phyloP scores from a whole-genome alignment of 768 basidiomycete species.

The Mycena capillaripes region DNA sequence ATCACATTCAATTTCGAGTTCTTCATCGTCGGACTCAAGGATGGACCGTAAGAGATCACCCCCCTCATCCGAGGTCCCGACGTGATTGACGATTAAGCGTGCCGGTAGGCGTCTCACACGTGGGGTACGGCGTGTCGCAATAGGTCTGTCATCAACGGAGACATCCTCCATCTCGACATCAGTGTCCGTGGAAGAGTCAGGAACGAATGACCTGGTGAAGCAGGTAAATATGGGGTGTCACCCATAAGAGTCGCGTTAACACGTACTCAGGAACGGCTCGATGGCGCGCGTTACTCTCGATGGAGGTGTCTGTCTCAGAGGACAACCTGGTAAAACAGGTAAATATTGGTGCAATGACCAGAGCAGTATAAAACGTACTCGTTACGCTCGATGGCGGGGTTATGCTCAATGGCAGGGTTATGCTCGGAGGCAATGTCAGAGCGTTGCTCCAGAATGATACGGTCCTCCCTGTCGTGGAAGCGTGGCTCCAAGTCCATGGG shows the following conservation, averaged over 20 bases:
- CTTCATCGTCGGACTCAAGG: constrained; percentile 25
- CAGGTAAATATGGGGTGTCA: not conserved
- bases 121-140: not conserved
- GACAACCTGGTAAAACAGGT: constrained; percentile 20
- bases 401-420: constrained; percentile 18
- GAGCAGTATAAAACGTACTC: constrained; percentile 1
- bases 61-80: constrained; percentile 22
- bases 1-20: constrained; percentile 20
- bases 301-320: constrained; percentile 4
- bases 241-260: not conserved
- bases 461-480: not conserved
- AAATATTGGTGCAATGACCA: not conserved
- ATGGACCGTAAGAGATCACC: constrained; percentile 14
- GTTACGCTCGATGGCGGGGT: constrained; percentile 24
- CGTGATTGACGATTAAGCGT: constrained; percentile 1
- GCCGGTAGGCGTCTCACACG: not conserved
- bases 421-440: not conserved
- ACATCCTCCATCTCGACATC: constrained; percentile 10
- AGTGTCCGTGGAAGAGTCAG: not conserved
- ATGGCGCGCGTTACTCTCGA: not conserved
- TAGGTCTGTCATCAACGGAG: constrained; percentile 9
- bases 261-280: constrained; percentile 5
- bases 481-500: constrained; percentile 6
- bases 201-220: too few species aligned
- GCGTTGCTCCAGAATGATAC: constrained; percentile 3